Base-by-base conservation (phyloP, 2,329 filamentous ascomycete species). In the Paracoccidioides lutzii region DNA sequence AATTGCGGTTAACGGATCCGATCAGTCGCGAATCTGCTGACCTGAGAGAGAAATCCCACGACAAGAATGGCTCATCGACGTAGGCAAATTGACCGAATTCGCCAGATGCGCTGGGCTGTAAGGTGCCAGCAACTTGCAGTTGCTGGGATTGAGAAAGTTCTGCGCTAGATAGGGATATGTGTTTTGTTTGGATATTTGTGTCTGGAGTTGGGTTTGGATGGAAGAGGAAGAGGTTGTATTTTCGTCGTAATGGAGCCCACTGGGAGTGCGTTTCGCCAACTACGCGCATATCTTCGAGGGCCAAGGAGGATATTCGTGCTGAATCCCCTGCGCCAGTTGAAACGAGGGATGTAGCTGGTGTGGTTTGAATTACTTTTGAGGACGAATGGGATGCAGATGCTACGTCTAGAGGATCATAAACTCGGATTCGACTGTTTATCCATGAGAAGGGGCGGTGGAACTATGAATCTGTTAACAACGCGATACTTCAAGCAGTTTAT, bases 211-310 rank as follows among this genome's bases (percentile, higher is more conserved):
- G 69, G 2, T 75, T 66, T 33, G 75, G 67, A 28, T 80, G 75
- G 53, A 78, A 77, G n/a, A 81, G 75, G 64, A 82, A 84, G 14
- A 85, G 70, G 59, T 83, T 81, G 69, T 85, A 85, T 65, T 84
- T 84, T 30, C 82, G 71, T 40, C 81, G 71, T 5, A 83, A 62
- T 0, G 78, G 80, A 2, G 80, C 80, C 82, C 82, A 84, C 65
- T 82, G 75, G 61, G 83, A 81, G 61, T 83, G 80, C 42, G 79
- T 77, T 67, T 82, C 79, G 37, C 82, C 82, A 57, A 85, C 79
- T 30, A 84, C 75, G 33, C 78, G 76, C 81, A 84, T 84, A 7
- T 80, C 71, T 2, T 73, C 72, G 15, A 82, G 62, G n/a, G 73
- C 71, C 5, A 83, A 65, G 2, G 72, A 72, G 0, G 80, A 82